Base-by-base conservation (phyloP, 495 filamentous ascomycete genomes). In the Penicillium canescens region DNA sequence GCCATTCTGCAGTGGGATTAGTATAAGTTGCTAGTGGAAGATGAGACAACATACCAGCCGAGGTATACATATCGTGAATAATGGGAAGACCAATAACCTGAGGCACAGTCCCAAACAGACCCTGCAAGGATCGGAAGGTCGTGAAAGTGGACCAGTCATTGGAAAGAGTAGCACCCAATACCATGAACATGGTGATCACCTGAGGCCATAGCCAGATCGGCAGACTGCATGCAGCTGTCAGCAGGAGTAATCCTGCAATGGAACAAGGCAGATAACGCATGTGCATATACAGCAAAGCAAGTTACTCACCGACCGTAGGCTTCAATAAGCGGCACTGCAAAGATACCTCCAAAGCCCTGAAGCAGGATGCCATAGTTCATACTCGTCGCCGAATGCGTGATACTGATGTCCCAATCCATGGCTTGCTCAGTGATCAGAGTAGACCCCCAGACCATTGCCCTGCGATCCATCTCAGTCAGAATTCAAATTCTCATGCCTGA, bases 121-220 rank as follows among this genome's bases (percentile, higher is more conserved):
- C 79, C 52, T 82, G 80, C 16, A 83, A 67, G n/a, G 78, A 73
- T 13, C 80, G 76, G 51, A 74, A 75, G 8, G 70, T 64, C 0
- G 78, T 81, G 56, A 81, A 82, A 23, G 67, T 64, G 3, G 68
- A 64, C 51, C 72, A 82, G 40, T 66, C 61, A 12, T 71, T 66
- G 6, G 78, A 73, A 1, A 76, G 63, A 1, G 77, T 72, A 4
- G 77, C 75, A 10, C 73, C 75, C 40, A 81, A 65, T 3, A 78
- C 71, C 63, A 78, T 71, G 33, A 78, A 68, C 50, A 71, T 67
- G 10, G 73, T 69, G 24, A 80, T 64, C 16, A 82, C 60, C 46
- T 81, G 78, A 4, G 77, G 74, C 74, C 76, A 82, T 35, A 82
- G 71, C 56, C 79, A 73, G 21, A 81, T 67, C 4, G 80, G 80